Evolutionary conservation across 345 rosid genomes (phyloP), one percentile per base, ranked within the genome.

Genomic region (Salix caprea): DNA sequence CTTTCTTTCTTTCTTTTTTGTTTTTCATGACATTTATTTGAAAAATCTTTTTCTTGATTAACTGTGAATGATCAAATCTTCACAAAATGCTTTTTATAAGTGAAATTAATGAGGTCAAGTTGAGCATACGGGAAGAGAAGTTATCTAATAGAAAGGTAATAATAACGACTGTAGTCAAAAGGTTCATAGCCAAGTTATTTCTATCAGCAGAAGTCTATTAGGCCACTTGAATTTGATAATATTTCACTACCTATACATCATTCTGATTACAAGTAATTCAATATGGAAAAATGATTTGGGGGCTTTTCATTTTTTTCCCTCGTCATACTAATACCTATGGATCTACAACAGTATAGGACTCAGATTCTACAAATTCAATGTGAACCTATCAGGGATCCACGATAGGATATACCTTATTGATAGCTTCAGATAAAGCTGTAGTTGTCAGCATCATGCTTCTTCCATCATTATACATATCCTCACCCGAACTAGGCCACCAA

Each of bases 401-500:
- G 36, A 70, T 6, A 32, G 71, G 65, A 42, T 40, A 71, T 88
- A 93, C 99, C 97, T 93, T 93, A 83, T 82, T 85, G 79, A 90
- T 81, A 78, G 96, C 87, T 58, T 91, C 97, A 16, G 91, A 89
- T 75, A 96, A 89, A 76, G 94, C 93, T 48, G 91, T 77, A 50
- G 93, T 85, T 11, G 96, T 86, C 84, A 96, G 83, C 69, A 84
- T 74, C 99, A 96, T 91, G 86, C 97, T 91, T 80, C 84, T 86
- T 87, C 4, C 60, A 54, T 91, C 98, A 72, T 79, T 71, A 68
- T 93, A 90, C 39, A 86, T 76, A 76, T 91, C 97, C 83, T 96
- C 99, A 79, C 82, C 87, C 72, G 97, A 91, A 69, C 99, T 93
- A 86, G 98, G 94, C 99, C 99, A 96, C 98, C 98, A 96, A 82